Percentiles rank a stretch among this genome's conserved stretches.
These are phyloP conservation scores for Umbelopsis ramanniana DNA, from an alignment of 192 early-diverging fungal genomes.

Conservation along the genomic window DNA sequence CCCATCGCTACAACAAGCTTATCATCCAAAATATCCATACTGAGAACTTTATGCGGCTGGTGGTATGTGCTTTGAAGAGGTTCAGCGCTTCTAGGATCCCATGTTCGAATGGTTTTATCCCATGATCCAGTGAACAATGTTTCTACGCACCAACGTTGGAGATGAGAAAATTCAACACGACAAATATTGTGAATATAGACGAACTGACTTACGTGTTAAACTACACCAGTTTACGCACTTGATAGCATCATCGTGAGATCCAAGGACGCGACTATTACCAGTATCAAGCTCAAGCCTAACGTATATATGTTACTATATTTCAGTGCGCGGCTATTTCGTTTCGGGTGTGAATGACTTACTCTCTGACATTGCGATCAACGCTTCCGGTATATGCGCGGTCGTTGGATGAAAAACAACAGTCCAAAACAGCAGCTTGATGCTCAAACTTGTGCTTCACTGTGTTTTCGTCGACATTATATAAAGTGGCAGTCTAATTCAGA, in stretches of 20 bases:
- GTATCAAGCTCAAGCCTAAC: constrained; percentile 69
- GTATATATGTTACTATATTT: neutral
- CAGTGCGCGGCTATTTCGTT: neutral
- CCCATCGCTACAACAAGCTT: constrained; percentile 85
- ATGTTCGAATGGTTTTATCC: constrained; percentile 85
- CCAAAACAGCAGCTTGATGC: constrained; percentile 78
- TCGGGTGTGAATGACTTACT: constrained; percentile 42
- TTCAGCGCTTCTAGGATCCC: constrained; percentile 66
- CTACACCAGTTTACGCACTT: constrained; percentile 66
- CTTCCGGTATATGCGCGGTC: constrained; percentile 73
- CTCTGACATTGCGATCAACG: constrained; percentile 68
- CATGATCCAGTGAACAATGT: constrained; percentile 86
- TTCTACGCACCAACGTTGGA: constrained; percentile 39
- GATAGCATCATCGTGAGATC: constrained; percentile 81
- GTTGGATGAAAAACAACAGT: constrained; percentile 70
- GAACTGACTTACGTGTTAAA: constrained; percentile 43
- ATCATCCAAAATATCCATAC: constrained; percentile 77
- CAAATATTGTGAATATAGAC: neutral
- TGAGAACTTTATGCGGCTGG: constrained; percentile 82
- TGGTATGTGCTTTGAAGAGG: constrained; percentile 44
- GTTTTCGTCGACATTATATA: constrained; percentile 82
- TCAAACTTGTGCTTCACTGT: constrained; percentile 55
- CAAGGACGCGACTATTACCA: constrained; percentile 61
- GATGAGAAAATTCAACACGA: neutral
- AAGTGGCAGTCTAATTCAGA: constrained; percentile 63